Base-by-base conservation (phyloP, 2,329 filamentous ascomycete genomes). In the Alternaria longipes region DNA sequence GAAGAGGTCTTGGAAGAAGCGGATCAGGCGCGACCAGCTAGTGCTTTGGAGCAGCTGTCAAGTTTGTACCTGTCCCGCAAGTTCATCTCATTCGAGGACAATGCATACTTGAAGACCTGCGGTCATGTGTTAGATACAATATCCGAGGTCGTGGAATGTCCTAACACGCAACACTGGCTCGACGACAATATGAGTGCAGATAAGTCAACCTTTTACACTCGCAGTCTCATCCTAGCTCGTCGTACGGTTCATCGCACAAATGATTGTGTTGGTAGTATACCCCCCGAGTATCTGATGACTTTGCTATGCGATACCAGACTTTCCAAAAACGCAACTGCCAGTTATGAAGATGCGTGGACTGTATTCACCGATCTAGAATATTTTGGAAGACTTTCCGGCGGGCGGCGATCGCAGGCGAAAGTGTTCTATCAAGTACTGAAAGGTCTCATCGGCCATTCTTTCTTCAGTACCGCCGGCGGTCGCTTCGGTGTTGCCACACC, bases 241-340 rank as follows among this genome's bases (percentile, higher is more conserved):
- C 46, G 3, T n/a, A 38, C 20, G 1, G 20, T 8, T 26, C n/a
- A 8, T 3, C 0, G 1, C 0, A 4, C 30, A 26, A 2, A 12
- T 12, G 8, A 26, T 0, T 1, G 3, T 5, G 8, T 1, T 0
- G 3, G n/a, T 1, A 24, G 5, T n/a, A 2, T 36, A 8, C 20
- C 30, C 0, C 2, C 32, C 1, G 20, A 50, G 20, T 50, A 36
- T 14, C 1, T 50, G 8, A 50, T 50, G 46, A 1, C 30, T 36
- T 1, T 24, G 22, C 20, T 50, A 0, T 5, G 14, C 1, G 46
- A 36, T 4, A 38, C 20, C 1, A 50, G 46, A 11, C 3, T 36
- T 7, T 18, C 8, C 0, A 26, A 1, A 4, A 8, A 36, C 3
- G 46, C 30, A 24, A 22, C 14, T 32, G 7, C 2, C 0, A 14